A percentile compares a stretch with the other conserved stretches of the same genome.
Conservation (phyloP, 805 yeast genomes). For the Wickerhamiella brachini region DNA sequence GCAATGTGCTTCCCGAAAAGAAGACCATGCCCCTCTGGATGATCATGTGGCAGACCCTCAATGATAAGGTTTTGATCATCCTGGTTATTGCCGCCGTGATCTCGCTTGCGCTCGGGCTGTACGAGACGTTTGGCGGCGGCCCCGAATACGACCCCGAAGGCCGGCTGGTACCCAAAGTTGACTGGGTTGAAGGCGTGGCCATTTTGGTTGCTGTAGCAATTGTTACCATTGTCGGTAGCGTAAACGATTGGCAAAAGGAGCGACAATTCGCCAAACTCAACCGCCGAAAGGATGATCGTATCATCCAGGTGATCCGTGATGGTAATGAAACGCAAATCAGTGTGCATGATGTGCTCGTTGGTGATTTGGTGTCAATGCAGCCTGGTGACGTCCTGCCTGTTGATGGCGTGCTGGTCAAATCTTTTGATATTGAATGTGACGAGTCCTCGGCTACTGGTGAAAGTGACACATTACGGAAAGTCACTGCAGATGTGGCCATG, state of each 20-base stretch:
- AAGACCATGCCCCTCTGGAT: conserved; percentile 52
- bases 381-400: conserved; percentile 94
- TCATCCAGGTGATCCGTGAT: conserved; percentile 59
- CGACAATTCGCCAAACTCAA: conserved; percentile 80
- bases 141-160: conserved; percentile 70
- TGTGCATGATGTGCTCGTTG: conserved; percentile 66
- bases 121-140: conserved; percentile 81
- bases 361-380: conserved; percentile 69
- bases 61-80: conserved; percentile 80
- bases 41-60: conserved; percentile 70
- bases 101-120: conserved; percentile 79
- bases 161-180: conserved; percentile 62
- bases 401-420: conserved; percentile 62
- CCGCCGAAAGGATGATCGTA: conserved; percentile 75
- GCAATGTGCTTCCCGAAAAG: conserved; percentile 57
- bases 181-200: conserved; percentile 99
- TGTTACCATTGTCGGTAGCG: conserved; percentile 86
- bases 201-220: conserved; percentile 81
- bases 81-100: conserved; percentile 76
- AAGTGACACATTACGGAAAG: conserved; percentile 64
- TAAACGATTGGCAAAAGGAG: conserved; percentile 95
- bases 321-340: conserved; percentile 57
- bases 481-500: conserved; percentile 34
- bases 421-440: conserved; percentile 67
- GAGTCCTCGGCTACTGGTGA: conserved; percentile 93